Conservation (phyloP, 306 rosid genomes). For the Pachyrhizus erosus region DNA sequence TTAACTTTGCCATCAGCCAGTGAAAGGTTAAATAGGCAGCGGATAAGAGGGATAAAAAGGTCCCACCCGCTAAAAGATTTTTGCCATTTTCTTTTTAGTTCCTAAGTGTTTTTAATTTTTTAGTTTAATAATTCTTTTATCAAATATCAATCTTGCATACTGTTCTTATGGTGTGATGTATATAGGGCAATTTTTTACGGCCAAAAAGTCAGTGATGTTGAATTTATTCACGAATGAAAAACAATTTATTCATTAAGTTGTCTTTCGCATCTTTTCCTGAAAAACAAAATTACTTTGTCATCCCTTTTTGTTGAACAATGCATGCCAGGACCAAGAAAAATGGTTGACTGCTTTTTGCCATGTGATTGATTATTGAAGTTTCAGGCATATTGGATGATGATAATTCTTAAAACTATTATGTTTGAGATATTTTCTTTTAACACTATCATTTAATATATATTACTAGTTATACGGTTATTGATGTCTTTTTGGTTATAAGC, state of each 20-base stretch:
- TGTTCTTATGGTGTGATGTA: background rate
- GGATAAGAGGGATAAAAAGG: background rate
- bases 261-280: background rate
- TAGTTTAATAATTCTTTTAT: constrained; percentile 25
- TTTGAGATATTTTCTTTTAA: background rate
- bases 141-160: background rate
- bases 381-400: background rate
- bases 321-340: background rate
- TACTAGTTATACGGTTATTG: background rate
- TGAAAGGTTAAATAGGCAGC: background rate
- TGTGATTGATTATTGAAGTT: background rate
- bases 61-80: background rate
- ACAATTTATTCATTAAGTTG: background rate
- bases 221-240: constrained; percentile 18
- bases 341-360: background rate
- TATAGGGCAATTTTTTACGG: constrained; percentile 7
- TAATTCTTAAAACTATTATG: background rate
- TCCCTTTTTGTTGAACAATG: background rate
- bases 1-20: constrained; percentile 7
- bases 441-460: background rate
- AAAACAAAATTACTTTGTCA: background rate
- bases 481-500: too few relatives aligned
- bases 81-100: background rate
- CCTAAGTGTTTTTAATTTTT: background rate
- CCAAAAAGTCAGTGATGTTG: background rate